Percentiles rank a stretch among this genome's conserved stretches.
Evolutionary conservation across 768 basidiomycete genomes (phyloP).

Genomic region (Lactarius sp.): DNA sequence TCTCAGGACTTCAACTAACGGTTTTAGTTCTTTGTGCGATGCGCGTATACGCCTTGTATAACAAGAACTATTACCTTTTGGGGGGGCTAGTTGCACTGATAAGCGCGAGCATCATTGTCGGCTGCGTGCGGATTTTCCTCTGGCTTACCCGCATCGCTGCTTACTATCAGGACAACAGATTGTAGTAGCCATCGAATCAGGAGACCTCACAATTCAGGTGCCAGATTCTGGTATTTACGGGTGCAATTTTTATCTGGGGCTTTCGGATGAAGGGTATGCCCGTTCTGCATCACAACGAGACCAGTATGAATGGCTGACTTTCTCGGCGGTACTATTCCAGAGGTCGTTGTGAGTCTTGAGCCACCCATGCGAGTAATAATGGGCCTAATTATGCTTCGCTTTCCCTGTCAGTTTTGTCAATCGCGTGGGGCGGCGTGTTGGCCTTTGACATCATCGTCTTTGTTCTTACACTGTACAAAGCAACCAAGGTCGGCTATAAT

Average conservation of each 20-base stretch:
- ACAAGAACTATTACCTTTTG: not conserved
- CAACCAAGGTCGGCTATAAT: not conserved
- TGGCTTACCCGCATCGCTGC: not conserved
- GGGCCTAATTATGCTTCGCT: not conserved
- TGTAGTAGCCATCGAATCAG: constrained; percentile 1
- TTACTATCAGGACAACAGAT: not conserved
- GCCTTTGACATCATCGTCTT: not conserved
- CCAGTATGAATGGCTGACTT: not conserved
- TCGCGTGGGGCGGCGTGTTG: not conserved
- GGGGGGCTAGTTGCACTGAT: not conserved
- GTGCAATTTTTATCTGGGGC: not conserved
- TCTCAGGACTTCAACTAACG: not conserved
- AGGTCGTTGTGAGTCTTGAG: not conserved
- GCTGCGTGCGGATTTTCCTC: not conserved
- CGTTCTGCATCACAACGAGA: not conserved
- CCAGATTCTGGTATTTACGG: not conserved
- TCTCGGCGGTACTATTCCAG: not conserved
- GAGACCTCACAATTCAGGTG: not conserved
- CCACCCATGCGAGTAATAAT: not conserved
- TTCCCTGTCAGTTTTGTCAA: not conserved
- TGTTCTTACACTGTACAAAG: not conserved
- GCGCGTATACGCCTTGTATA: constrained; percentile 7
- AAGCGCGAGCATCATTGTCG: not conserved
- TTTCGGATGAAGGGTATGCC: constrained; percentile 1
- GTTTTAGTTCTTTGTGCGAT: not conserved